phyloP scores from a whole-genome alignment of 805 yeast genomes.

The Kregervanrija delftensis region DNA sequence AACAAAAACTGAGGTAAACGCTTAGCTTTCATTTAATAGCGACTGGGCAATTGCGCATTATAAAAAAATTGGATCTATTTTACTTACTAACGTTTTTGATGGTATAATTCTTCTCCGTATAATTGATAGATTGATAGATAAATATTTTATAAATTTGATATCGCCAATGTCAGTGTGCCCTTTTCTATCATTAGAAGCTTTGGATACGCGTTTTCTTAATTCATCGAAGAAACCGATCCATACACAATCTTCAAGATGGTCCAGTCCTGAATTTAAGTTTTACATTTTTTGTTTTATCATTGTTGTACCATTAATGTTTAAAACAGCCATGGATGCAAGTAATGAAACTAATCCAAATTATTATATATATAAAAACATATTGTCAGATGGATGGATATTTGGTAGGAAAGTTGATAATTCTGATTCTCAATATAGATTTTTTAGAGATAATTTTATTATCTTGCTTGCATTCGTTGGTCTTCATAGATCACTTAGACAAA shows the following conservation, averaged over 20 bases:
- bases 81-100: too few species aligned
- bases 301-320: slow-evolving; percentile 77
- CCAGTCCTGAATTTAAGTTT: slow-evolving; percentile 63
- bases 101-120: too few species aligned
- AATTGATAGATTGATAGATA: background rate
- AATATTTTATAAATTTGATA: background rate
- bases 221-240: slow-evolving; percentile 28
- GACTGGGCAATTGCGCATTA: too few species aligned
- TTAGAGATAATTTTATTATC: slow-evolving; percentile 70
- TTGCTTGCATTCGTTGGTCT: slow-evolving; percentile 45
- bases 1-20: too few species aligned
- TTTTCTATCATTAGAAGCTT: slow-evolving; percentile 36
- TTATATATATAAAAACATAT: slow-evolving; percentile 47
- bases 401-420: slow-evolving; percentile 91
- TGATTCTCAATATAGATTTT: slow-evolving; percentile 82
- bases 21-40: too few species aligned
- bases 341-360: slow-evolving; percentile 71
- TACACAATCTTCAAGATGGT: slow-evolving; percentile 55
- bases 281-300: slow-evolving; percentile 58
- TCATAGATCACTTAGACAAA: slow-evolving; percentile 49
- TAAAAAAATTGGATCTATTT: too few species aligned
- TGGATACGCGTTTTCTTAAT: slow-evolving; percentile 45
- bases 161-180: slow-evolving; percentile 10
- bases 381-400: slow-evolving; percentile 82
- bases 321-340: slow-evolving; percentile 76